phyloP scores from a whole-genome alignment of 2,329 filamentous ascomycete species.

The Ploettnerulaceae sp. region DNA sequence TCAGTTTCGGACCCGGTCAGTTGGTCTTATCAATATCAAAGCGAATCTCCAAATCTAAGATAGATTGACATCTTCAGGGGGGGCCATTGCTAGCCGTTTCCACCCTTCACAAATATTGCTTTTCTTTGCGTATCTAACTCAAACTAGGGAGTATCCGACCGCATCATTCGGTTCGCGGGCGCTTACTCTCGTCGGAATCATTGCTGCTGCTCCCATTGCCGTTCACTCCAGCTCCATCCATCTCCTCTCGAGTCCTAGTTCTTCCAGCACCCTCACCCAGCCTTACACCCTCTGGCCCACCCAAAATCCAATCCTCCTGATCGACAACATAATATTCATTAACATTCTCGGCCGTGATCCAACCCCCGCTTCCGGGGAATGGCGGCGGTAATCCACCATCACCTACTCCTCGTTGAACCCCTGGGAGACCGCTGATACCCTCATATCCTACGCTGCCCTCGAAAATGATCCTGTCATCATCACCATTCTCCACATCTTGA shows the following conservation, averaged over 20 bases:
- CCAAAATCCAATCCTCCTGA: slow-evolving; percentile 70
- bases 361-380: slow-evolving; percentile 69
- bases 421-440: slow-evolving; percentile 51
- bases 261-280: slow-evolving; percentile 62
- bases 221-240: slow-evolving; percentile 41
- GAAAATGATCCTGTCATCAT: slow-evolving; percentile 51
- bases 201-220: slow-evolving; percentile 33
- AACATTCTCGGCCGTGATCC: slow-evolving; percentile 92
- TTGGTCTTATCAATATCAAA: no score
- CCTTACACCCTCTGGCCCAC: slow-evolving; percentile 35
- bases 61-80: no score
- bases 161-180: slow-evolving; percentile 42
- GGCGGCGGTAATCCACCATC: slow-evolving; percentile 56
- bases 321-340: slow-evolving; percentile 77
- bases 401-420: slow-evolving; percentile 45
- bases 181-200: slow-evolving; percentile 44
- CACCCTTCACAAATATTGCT: no score
- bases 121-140: no score
- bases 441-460: slow-evolving; percentile 47
- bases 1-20: no score
- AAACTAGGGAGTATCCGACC: no score
- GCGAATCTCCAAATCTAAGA: no score
- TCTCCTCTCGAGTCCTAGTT: slow-evolving; percentile 49
- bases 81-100: no score
- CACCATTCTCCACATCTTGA: slow-evolving; percentile 49